Conservation (phyloP, 1,284 basidiomycete species). For the Phylloboletellus chloephorus region DNA sequence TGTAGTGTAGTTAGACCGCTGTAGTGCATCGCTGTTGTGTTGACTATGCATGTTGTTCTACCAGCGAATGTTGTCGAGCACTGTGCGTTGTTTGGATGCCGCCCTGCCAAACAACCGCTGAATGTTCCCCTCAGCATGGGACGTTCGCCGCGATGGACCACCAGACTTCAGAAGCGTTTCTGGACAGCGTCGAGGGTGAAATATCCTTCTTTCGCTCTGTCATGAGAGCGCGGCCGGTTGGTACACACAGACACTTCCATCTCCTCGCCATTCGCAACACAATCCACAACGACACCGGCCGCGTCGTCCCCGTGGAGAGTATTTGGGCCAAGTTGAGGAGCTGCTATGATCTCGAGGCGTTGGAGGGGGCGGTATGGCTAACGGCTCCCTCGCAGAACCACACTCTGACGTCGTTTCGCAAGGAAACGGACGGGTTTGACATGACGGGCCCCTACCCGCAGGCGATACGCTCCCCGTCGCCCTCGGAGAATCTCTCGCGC, state of each 20-base stretch:
- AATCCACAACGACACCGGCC: conserved; percentile 66
- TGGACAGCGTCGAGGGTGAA: conserved; percentile 72
- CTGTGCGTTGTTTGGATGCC: background rate
- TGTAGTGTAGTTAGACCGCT: conserved; percentile 20
- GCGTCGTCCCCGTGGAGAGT: conserved; percentile 52
- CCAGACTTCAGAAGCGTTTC: conserved; percentile 38
- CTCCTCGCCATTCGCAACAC: conserved; percentile 65
- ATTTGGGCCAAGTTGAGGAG: conserved; percentile 71
- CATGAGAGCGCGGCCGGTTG: conserved; percentile 72
- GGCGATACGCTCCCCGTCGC: conserved; percentile 54
- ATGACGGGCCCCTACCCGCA: conserved; percentile 44
- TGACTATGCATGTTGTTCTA: conserved; percentile 23
- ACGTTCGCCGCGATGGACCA: conserved; percentile 22
- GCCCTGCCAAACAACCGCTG: conserved; percentile 17
- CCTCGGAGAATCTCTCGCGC: conserved; percentile 55
- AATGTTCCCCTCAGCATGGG: conserved; percentile 2
- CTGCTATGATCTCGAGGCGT: conserved; percentile 71
- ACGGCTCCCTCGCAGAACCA: too few relatives aligned
- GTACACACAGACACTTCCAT: conserved; percentile 76
- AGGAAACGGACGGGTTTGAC: conserved; percentile 64
- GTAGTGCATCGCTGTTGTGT: conserved; percentile 20
- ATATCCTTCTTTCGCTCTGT: conserved; percentile 75
- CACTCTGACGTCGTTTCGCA: too few relatives aligned
- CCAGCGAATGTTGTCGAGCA: conserved; percentile 3
- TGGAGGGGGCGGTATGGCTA: conserved; percentile 63